Evolutionary conservation across 2,329 filamentous ascomycete genomes (phyloP), one percentile per base, ranked within the genome.

Genomic region (Apiospora aurea): DNA sequence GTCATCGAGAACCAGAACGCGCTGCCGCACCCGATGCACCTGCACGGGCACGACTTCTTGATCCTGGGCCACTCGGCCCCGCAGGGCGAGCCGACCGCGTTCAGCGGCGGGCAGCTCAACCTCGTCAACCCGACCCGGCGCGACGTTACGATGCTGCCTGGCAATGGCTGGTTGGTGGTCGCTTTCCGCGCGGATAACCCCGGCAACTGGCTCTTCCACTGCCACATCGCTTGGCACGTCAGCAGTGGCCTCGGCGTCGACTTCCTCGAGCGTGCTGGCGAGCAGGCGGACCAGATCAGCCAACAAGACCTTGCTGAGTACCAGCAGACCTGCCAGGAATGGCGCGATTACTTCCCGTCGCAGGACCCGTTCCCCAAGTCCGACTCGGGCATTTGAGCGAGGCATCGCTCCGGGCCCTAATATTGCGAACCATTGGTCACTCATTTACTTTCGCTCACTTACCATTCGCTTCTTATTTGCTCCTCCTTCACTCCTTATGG

Each of bases 171-270:
- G 76, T 73, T 87, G 11, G 82, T 84, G 4, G 77, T 88, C 38
- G 85, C 83, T 0, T 88, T 86, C 77, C 76, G 79, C 67, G 81
- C 84, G 0, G 83, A 88, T 76, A 87, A 88, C 74, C 86, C 86
- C 0, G 86, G 86, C 67, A 77, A 80, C 43, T 85, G 84, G 83
- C 75, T 84, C n/a, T 78, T 85, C 77, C 84, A 85, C 74, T 85
- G 83, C 77, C 84, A 86, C 75, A 85, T 86, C 69, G 83, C 83
- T n/a, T 86, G 82, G 85, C 87, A 89, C 75, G 80, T 85, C 49
- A 79, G 77, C 70, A 81, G 82, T 72, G 86, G 85, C 43, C 81
- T 89, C 6, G 84, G 82, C 8, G 77, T 87, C 49, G 86, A 89
- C 76, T 87, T 88, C 75, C 74, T 89, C 34, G 88, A 79, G 75